These are phyloP conservation scores for Juglanconis sp. DNA, from an alignment of 2,329 filamentous ascomycete species.

Conservation along the genomic window DNA sequence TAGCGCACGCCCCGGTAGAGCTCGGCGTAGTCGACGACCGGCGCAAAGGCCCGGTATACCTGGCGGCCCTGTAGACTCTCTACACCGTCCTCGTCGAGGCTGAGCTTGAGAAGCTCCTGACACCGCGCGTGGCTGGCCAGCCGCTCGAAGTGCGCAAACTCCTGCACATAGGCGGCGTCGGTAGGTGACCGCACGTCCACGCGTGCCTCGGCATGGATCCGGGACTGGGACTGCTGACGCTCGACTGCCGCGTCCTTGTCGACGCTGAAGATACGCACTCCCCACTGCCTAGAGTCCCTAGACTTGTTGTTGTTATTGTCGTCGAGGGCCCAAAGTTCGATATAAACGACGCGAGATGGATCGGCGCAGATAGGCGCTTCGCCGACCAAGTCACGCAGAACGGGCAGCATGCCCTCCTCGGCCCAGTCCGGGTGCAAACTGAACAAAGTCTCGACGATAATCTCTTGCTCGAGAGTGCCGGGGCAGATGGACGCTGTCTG, in stretches of 20 bases:
- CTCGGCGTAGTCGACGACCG: conserved; percentile 33
- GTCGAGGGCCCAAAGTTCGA: conserved; percentile 23
- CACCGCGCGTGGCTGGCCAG: conserved; percentile 31
- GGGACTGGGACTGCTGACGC: too few relatives aligned
- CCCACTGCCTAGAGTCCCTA: not conserved
- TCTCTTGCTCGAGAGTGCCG: conserved; percentile 31
- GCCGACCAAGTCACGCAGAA: conserved; percentile 28
- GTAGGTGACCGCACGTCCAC: not conserved
- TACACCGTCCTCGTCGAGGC: conserved; percentile 23
- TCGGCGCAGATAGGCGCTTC: conserved; percentile 31
- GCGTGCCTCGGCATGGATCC: not conserved
- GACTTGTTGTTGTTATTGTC: too few relatives aligned
- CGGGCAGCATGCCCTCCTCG: conserved; percentile 21
- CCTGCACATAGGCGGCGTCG: not conserved
- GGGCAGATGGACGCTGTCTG: conserved; percentile 37
- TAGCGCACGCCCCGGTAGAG: conserved; percentile 29
- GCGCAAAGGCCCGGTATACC: conserved; percentile 35
- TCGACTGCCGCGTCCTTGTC: not conserved
- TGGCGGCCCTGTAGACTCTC: conserved; percentile 32
- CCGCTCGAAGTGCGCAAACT: conserved; percentile 30
- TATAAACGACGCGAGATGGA: conserved; percentile 22
- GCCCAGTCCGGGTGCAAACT: conserved; percentile 28
- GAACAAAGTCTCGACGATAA: conserved; percentile 30
- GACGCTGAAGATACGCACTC: not conserved
- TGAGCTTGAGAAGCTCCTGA: conserved; percentile 24